A percentile compares a stretch with the other conserved stretches of the same genome.
Evolutionary conservation across 352 stramenopile species (phyloP).

Genomic region (Peronospora belbahrii): DNA sequence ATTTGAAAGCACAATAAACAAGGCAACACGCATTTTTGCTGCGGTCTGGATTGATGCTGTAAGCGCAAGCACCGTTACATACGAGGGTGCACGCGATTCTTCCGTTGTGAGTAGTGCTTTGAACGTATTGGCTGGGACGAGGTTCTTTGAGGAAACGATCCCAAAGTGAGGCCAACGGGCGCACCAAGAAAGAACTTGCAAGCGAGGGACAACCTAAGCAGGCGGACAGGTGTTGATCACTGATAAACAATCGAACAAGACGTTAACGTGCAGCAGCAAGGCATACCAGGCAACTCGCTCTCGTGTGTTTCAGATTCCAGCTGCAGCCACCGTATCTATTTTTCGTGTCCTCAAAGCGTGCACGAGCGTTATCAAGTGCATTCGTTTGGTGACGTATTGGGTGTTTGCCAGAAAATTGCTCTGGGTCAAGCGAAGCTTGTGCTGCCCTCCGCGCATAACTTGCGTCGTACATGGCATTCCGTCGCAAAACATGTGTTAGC

Average conservation of each 20-base stretch:
- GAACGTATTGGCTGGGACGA: slow-evolving; percentile 19
- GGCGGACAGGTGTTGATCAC: too few species aligned
- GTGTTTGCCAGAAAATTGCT: slow-evolving; percentile 20
- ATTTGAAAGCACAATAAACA: slow-evolving; percentile 15
- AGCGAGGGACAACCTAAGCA: too few species aligned
- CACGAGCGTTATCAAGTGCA: slow-evolving; percentile 8
- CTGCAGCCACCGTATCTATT: too few species aligned
- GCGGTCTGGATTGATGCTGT: slow-evolving; percentile 27
- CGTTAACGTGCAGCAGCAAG: slow-evolving; percentile 15
- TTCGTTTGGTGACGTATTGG: slow-evolving; percentile 6
- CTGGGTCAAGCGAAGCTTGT: slow-evolving; percentile 3
- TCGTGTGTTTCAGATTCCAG: too few species aligned
- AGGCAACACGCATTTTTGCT: slow-evolving; percentile 20
- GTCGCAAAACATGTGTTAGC: slow-evolving; percentile 4
- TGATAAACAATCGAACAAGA: background rate
- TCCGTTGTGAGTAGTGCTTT: slow-evolving; percentile 35
- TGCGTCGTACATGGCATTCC: slow-evolving; percentile 11
- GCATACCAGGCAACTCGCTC: background rate
- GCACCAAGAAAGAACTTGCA: background rate
- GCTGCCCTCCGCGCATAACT: slow-evolving; percentile 12
- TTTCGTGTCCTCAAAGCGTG: slow-evolving; percentile 17
- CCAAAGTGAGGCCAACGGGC: background rate
- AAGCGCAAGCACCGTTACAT: slow-evolving; percentile 34
- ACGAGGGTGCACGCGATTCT: slow-evolving; percentile 42
- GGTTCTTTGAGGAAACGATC: slow-evolving; percentile 4